These are phyloP conservation scores for Metschnikowia shivogae DNA, from an alignment of 805 yeast genomes.

Conservation along the genomic window DNA sequence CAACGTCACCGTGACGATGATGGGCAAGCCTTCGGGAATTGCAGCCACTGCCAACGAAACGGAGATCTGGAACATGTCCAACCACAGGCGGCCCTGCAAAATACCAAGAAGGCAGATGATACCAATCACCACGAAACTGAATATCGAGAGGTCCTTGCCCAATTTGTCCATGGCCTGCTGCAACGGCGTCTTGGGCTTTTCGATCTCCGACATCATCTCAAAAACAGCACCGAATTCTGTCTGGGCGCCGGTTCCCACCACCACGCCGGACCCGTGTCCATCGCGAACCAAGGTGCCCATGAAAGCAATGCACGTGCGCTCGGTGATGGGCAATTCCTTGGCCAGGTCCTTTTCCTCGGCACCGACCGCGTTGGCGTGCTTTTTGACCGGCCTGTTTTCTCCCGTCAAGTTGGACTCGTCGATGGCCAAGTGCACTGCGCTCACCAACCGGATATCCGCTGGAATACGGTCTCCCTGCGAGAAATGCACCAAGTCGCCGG, in stretches of 20 bases:
- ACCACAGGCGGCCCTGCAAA: conserved; percentile 88
- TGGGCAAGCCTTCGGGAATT: conserved; percentile 97
- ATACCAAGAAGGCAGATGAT: conserved; percentile 88
- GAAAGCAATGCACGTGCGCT: conserved; percentile 76
- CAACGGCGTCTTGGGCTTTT: conserved; percentile 96
- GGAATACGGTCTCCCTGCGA: conserved; percentile 94
- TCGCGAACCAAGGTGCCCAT: conserved; percentile 98
- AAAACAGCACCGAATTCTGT: conserved; percentile 95
- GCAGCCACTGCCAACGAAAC: conserved; percentile 99
- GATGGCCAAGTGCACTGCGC: conserved; percentile 73
- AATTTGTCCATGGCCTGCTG: conserved; percentile 93
- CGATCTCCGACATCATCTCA: conserved; percentile 91
- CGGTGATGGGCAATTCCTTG: conserved; percentile 52
- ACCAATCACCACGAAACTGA: conserved; percentile 85
- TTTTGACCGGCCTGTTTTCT: conserved; percentile 84
- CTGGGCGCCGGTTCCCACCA: conserved; percentile 80
- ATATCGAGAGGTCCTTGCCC: conserved; percentile 83
- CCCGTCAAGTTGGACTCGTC: conserved; percentile 97
- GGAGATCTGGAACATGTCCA: conserved; percentile 96
- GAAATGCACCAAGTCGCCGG: conserved; percentile 91
- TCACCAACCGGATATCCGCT: conserved; percentile 82
- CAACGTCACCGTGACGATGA: conserved; percentile 93
- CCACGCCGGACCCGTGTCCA: conserved; percentile 93
- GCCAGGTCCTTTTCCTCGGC: conserved; percentile 14
- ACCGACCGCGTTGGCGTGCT: conserved; percentile 46